phyloP scores from a whole-genome alignment of 1,139 yeast species.

The Geotrichum candidum region DNA sequence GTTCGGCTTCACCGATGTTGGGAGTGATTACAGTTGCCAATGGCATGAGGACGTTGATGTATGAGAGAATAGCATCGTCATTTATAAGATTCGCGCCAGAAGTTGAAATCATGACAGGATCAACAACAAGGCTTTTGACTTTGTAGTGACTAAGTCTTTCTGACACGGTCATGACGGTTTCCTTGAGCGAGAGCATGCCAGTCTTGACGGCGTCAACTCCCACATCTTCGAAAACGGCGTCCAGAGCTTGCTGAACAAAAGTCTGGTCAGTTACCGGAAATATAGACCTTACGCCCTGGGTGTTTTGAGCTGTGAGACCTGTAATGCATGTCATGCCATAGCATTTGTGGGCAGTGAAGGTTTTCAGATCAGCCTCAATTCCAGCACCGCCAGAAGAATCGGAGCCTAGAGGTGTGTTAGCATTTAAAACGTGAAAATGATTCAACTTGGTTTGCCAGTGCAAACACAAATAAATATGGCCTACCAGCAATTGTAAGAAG shows the following conservation, averaged over 20 bases:
- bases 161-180: constrained; percentile 42
- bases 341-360: constrained; percentile 71
- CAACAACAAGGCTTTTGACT: constrained; percentile 46
- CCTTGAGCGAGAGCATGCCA: constrained; percentile 64
- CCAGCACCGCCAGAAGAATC: constrained; percentile 96
- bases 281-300: constrained; percentile 48
- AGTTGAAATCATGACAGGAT: constrained; percentile 81
- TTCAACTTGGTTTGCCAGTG: background rate
- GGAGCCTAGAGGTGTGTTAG: constrained; percentile 48
- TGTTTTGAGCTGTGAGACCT: constrained; percentile 80
- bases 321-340: constrained; percentile 78
- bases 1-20: constrained; percentile 58
- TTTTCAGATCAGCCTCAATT: constrained; percentile 84
- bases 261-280: constrained; percentile 42
- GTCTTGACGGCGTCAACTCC: constrained; percentile 68
- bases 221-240: constrained; percentile 56
- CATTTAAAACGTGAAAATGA: background rate
- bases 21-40: constrained; percentile 69
- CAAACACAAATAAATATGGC: background rate
- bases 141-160: constrained; percentile 37
- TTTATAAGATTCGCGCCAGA: constrained; percentile 59
- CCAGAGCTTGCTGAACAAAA: constrained; percentile 43
- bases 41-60: constrained; percentile 46
- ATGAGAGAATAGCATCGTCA: constrained; percentile 42
- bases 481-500: constrained; percentile 20